Percentiles rank a stretch among this genome's conserved stretches.
phyloP scores from a whole-genome alignment of 1,139 yeast species.

The Taphrina deformans region DNA sequence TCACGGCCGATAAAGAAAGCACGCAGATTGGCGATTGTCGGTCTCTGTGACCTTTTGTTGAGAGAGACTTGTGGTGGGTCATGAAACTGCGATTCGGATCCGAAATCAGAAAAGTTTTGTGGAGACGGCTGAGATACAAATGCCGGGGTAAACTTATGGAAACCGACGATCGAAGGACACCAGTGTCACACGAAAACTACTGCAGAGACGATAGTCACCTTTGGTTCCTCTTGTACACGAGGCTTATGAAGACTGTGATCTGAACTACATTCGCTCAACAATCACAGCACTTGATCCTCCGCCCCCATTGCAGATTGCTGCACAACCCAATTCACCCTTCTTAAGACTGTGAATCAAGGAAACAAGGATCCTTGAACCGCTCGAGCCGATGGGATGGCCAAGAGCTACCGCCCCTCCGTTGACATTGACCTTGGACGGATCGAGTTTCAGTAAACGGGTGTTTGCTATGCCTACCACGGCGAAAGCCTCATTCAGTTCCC shows the following conservation, averaged over 20 bases:
- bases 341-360: constrained; percentile 70
- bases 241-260: too few species aligned
- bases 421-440: constrained; percentile 71
- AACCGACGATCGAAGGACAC: too few species aligned
- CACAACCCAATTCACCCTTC: constrained; percentile 88
- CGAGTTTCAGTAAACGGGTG: constrained; percentile 61
- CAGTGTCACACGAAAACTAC: too few species aligned
- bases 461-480: constrained; percentile 90
- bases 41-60: too few species aligned
- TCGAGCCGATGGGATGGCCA: constrained; percentile 94
- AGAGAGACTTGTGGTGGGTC: too few species aligned
- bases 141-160: too few species aligned
- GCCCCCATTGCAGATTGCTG: constrained; percentile 96
- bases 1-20: too few species aligned
- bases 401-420: constrained; percentile 96
- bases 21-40: too few species aligned
- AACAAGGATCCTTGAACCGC: constrained; percentile 88
- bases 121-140: background rate
- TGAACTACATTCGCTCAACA: constrained; percentile 54
- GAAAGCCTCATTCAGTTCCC: constrained; percentile 92
- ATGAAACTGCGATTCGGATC: background rate
- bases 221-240: too few species aligned
- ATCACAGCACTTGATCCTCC: constrained; percentile 95
- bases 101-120: background rate
- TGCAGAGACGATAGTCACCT: too few species aligned